Evolutionary conservation across 2,329 filamentous ascomycete species (phyloP).

Genomic region (Penicillium sp.): DNA sequence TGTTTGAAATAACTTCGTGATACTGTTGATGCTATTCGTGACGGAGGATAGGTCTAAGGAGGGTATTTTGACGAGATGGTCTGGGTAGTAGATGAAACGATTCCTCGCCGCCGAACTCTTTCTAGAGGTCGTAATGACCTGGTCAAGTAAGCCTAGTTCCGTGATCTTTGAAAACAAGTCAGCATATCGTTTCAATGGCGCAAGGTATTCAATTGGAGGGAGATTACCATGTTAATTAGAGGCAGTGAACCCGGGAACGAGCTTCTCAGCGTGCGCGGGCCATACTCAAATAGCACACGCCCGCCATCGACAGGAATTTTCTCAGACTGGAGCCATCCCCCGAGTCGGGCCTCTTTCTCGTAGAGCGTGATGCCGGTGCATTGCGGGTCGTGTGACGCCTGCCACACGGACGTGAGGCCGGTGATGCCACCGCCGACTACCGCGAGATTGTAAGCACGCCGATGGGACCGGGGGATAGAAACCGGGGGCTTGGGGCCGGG

Average conservation of each 20-base stretch:
- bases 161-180: slow-evolving; percentile 49
- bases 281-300: slow-evolving; percentile 74
- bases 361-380: slow-evolving; percentile 74
- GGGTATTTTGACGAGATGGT: slow-evolving; percentile 62
- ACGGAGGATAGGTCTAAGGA: slow-evolving; percentile 50
- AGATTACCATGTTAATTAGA: slow-evolving; percentile 67
- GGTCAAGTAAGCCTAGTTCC: slow-evolving; percentile 55
- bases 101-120: slow-evolving; percentile 55
- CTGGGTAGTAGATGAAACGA: slow-evolving; percentile 85
- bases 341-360: slow-evolving; percentile 67
- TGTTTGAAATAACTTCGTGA: slow-evolving; percentile 33
- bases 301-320: slow-evolving; percentile 58
- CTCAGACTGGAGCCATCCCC: slow-evolving; percentile 80
- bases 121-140: slow-evolving; percentile 56
- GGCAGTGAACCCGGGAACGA: slow-evolving; percentile 59
- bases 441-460: slow-evolving; percentile 52
- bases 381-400: slow-evolving; percentile 67
- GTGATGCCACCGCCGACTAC: slow-evolving; percentile 81
- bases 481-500: slow-evolving; percentile 18
- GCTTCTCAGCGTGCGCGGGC: slow-evolving; percentile 72
- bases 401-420: slow-evolving; percentile 75
- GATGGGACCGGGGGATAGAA: slow-evolving; percentile 17
- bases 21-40: slow-evolving; percentile 26
- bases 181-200: slow-evolving; percentile 10
- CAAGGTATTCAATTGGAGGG: neutral